Percentiles rank a stretch among this genome's conserved stretches.
Evolutionary conservation across 257 asterid species (phyloP).

Genomic region (Solanum etuberosum): DNA sequence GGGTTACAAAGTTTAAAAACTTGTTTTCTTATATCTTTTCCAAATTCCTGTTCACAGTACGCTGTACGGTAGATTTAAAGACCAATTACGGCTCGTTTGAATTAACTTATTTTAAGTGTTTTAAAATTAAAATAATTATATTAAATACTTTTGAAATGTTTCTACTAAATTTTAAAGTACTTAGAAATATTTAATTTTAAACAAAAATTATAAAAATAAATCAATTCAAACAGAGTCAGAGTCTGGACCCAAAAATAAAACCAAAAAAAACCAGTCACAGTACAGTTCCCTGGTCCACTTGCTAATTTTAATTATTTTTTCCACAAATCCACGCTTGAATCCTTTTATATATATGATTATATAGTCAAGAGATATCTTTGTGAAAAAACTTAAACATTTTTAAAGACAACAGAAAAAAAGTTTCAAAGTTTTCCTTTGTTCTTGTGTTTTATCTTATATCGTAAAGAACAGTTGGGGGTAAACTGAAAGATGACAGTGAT

Average conservation of each 20-base stretch:
- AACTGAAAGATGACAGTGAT: slow-evolving; percentile 18
- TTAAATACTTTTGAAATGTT: background rate
- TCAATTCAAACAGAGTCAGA: too few relatives aligned
- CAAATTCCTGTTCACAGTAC: background rate
- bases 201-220: too few relatives aligned
- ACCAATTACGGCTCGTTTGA: accelerated
- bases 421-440: background rate
- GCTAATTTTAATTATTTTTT: background rate
- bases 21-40: background rate
- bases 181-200: too few relatives aligned
- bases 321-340: background rate
- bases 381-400: background rate
- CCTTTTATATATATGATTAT: background rate
- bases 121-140: too few relatives aligned
- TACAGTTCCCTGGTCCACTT: background rate
- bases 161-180: too few relatives aligned
- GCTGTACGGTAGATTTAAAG: background rate
- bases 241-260: background rate
- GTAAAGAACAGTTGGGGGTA: background rate
- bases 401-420: background rate
- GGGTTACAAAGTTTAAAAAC: background rate
- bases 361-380: background rate
- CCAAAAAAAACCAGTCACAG: background rate
- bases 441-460: background rate
- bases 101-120: too few relatives aligned